Conservation (phyloP, 192 early-diverging fungal species). For the Backusella liffmaniae region DNA sequence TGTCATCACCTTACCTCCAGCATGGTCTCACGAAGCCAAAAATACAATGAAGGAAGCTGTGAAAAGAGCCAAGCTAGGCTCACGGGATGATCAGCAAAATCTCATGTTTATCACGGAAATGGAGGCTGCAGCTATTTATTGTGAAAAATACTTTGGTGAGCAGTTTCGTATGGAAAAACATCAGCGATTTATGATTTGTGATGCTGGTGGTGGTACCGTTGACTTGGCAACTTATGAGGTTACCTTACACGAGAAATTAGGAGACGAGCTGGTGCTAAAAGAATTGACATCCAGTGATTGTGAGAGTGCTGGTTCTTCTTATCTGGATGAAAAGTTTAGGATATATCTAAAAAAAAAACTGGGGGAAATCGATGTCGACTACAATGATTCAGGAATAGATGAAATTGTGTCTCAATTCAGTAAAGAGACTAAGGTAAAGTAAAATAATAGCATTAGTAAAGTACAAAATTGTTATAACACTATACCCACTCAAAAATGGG, state of each 20-base stretch:
- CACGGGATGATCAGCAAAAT: slow-evolving; percentile 29
- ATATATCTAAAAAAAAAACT: background rate
- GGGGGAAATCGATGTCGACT: background rate
- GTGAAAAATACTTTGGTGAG: slow-evolving; percentile 46
- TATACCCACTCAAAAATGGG: no score
- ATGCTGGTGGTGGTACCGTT: slow-evolving; percentile 54
- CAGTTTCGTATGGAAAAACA: slow-evolving; percentile 42
- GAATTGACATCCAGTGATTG: background rate
- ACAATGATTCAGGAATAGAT: background rate
- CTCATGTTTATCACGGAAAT: slow-evolving; percentile 48
- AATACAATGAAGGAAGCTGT: slow-evolving; percentile 51
- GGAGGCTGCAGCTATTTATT: slow-evolving; percentile 56
- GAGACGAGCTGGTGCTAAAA: background rate
- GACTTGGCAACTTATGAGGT: slow-evolving; percentile 29
- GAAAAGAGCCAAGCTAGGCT: slow-evolving; percentile 48
- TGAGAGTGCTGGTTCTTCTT: background rate
- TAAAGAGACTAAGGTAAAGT: background rate
- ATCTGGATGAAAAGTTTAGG: background rate
- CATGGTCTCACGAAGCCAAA: slow-evolving; percentile 55
- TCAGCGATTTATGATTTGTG: slow-evolving; percentile 48
- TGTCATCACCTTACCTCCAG: slow-evolving; percentile 47
- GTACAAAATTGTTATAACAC: background rate
- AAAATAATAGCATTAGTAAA: background rate
- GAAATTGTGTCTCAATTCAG: background rate
- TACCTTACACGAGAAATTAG: background rate